Evolutionary conservation across 169 alveolate species (phyloP), one percentile per base, ranked within the genome.

Genomic region (Plasmodium yoelii): DNA sequence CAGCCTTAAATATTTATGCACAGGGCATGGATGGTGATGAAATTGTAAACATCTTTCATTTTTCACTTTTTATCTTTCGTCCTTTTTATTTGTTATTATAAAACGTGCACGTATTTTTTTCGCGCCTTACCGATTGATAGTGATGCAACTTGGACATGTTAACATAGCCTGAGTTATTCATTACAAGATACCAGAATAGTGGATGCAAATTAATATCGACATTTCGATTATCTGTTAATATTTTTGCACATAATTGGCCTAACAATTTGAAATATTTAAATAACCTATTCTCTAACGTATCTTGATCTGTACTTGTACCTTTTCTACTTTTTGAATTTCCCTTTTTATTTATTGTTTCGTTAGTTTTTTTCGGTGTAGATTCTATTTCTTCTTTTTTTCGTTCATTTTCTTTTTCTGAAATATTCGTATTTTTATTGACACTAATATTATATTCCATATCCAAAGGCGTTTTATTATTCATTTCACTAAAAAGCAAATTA

Each of bases 191-290:
- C 96, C 96, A 93, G 71, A 93, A 93, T 18, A 93, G 86, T 4
- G 96, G 96, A 63, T 91, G 93, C 39, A 93, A 28, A 51, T 65
- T 70, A 8, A 93, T 49, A 70, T 84, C 63, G 46, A 93, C 74
- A 34, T 87, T 77, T 60, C 89, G 88, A 26, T 87, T 87, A 69
- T 93, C 96, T 42, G 93, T 59, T 60, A 93, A 44, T 12, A 93
- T 87, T 65, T 75, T 74, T 15, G 95, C 96, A 74, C 93, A 80
- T 42, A 93, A 51, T 64, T 93, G 94, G 8, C 96, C 96, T 51
- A 93, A 64, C 59, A 93, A 77, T 87, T 88, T 84, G 88, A 91
- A 93, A 26, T 69, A 57, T 46, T 77, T 87, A 82, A 91, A 93
- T 19, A 88, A 44, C 34, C 91, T 86, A 59, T 86, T 86, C 60